Evolutionary conservation across 129 eudicot species (phyloP).

Genomic region (Flaveria bidentis): DNA sequence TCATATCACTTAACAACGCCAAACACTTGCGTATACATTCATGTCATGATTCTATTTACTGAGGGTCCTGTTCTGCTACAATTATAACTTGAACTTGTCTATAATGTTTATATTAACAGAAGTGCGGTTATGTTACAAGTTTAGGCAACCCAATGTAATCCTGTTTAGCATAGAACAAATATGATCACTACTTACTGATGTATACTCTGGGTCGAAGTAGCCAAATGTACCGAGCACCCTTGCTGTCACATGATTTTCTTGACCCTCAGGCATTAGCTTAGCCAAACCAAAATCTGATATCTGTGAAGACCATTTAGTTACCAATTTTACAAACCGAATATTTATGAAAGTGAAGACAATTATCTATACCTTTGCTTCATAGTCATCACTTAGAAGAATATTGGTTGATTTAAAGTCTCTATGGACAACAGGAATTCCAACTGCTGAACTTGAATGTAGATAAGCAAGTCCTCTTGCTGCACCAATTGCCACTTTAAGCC

Average conservation of each 20-base stretch:
- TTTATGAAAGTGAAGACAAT: background rate
- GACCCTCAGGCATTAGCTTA: slow-evolving; percentile 96
- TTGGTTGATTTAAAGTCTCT: slow-evolving; percentile 99
- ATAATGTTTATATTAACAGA: too few relatives aligned
- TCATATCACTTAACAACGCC: too few relatives aligned
- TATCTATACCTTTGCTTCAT: slow-evolving; percentile 78
- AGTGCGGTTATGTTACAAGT: too few relatives aligned
- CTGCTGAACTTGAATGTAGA: slow-evolving; percentile 88
- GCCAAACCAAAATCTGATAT: slow-evolving; percentile 97
- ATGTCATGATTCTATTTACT: too few relatives aligned
- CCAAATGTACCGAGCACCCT: slow-evolving; percentile 97
- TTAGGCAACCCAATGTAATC: background rate
- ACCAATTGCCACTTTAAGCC: slow-evolving; percentile 93
- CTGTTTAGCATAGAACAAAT: slow-evolving; percentile 1
- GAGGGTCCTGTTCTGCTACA: too few relatives aligned
- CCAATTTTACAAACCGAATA: background rate
- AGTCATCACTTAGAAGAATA: slow-evolving; percentile 69
- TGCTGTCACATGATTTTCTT: slow-evolving; percentile 81
- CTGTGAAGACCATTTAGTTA: slow-evolving; percentile 39
- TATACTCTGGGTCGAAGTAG: slow-evolving; percentile 94
- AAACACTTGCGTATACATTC: too few relatives aligned
- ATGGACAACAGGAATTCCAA: slow-evolving; percentile 94
- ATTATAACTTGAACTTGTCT: too few relatives aligned
- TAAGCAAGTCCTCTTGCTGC: slow-evolving; percentile 98
- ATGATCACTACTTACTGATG: slow-evolving; percentile 63